phyloP scores from a whole-genome alignment of 495 filamentous ascomycete species.

The Penicillium coffeae region DNA sequence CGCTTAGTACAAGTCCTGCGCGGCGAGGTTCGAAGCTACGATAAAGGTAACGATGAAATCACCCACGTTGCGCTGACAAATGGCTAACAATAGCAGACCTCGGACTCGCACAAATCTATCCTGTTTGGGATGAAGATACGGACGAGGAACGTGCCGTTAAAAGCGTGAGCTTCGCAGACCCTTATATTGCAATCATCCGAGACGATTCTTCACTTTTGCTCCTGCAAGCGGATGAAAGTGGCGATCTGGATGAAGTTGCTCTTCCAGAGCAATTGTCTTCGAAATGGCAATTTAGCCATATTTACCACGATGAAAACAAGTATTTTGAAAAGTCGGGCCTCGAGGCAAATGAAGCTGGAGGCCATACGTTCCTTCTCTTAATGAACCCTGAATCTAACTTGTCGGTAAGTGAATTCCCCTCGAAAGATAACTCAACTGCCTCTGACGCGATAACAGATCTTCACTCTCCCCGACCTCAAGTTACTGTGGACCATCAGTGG shows the following conservation, averaged over 20 bases:
- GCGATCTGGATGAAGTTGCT: constrained; percentile 82
- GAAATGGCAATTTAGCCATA: constrained; percentile 75
- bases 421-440: neutral
- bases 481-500: constrained; percentile 50
- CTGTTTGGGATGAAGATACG: constrained; percentile 82
- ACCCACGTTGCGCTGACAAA: no score
- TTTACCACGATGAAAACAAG: constrained; percentile 66
- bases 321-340: constrained; percentile 45
- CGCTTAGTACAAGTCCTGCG: constrained; percentile 81
- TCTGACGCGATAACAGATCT: constrained; percentile 30
- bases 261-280: constrained; percentile 50
- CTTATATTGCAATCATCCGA: constrained; percentile 78
- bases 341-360: constrained; percentile 39
- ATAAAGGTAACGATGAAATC: no score
- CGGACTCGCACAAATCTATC: constrained; percentile 81
- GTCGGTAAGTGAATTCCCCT: constrained; percentile 52
- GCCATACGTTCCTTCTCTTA: constrained; percentile 66
- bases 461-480: constrained; percentile 35
- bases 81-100: constrained; percentile 54
- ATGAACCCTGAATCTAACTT: constrained; percentile 66
- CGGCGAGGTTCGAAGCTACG: constrained; percentile 81
- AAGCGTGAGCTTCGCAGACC: constrained; percentile 81
- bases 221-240: constrained; percentile 68
- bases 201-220: constrained; percentile 77
- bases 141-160: constrained; percentile 72